Percentiles rank a stretch among this genome's conserved stretches.
These are phyloP conservation scores for Chloranthus sessilifolius DNA, from an alignment of 164 flowering plant species.

Conservation along the genomic window DNA sequence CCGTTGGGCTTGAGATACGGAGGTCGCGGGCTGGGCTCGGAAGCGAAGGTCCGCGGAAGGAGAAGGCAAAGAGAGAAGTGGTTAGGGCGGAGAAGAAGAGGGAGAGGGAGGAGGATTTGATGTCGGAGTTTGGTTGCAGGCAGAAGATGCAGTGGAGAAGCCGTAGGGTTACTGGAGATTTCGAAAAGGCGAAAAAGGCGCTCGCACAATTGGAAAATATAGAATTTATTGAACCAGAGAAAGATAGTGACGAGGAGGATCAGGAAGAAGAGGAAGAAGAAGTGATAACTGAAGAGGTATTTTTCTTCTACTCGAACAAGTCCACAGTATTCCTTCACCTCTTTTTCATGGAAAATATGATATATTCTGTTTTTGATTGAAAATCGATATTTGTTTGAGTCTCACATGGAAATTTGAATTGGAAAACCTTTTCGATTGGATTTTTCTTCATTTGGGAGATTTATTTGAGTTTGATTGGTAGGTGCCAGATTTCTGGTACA, in stretches of 20 bases:
- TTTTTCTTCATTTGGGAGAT: no score
- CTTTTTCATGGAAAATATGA: no score
- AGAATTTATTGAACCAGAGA: conserved; percentile 45
- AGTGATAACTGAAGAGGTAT: conserved; percentile 60
- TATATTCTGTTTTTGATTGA: no score
- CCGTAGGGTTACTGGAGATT: conserved; percentile 51
- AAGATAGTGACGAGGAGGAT: conserved; percentile 38
- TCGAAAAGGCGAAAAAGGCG: conserved; percentile 63
- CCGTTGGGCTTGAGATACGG: conserved; percentile 71
- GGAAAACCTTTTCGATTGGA: no score
- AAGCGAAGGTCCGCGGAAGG: conserved; percentile 59
- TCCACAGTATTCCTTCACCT: no score
- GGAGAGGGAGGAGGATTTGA: conserved; percentile 45
- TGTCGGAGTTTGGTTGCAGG: conserved; percentile 68
- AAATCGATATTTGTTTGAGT: no score
- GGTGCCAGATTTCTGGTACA: no score
- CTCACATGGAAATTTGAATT: no score
- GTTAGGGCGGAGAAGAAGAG: conserved; percentile 32
- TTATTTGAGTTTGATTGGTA: no score
- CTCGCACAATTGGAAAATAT: conserved; percentile 75
- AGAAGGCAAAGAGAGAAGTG: conserved; percentile 56
- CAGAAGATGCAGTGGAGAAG: conserved; percentile 67
- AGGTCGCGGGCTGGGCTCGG: conserved; percentile 88
- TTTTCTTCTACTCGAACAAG: no score
- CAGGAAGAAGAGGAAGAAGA: conserved; percentile 42